Conservation (phyloP, 768 basidiomycete genomes). For the Glaciozyma antarctica region DNA sequence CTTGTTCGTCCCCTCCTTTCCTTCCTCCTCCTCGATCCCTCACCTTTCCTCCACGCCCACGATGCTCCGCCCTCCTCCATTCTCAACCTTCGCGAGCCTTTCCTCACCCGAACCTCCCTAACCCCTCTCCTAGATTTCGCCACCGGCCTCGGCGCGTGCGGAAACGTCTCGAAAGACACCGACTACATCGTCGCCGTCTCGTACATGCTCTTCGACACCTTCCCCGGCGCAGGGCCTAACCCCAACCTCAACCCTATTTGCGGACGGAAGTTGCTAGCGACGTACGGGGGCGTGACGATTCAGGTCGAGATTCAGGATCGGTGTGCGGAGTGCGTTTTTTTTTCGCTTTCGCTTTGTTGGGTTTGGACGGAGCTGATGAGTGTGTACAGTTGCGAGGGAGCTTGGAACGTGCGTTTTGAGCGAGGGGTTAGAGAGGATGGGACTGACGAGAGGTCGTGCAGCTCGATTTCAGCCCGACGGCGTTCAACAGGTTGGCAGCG, state of each 20-base stretch:
- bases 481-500: neutral
- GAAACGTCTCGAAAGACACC: constrained; percentile 1
- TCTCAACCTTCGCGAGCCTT: neutral
- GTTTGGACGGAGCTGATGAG: too few relatives aligned
- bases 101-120: neutral
- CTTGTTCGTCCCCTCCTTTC: constrained; percentile 1
- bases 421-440: too few relatives aligned
- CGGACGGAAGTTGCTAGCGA: constrained; percentile 43
- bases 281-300: constrained; percentile 36
- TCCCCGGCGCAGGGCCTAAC: constrained; percentile 43
- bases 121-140: constrained; percentile 1
- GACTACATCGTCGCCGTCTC: constrained; percentile 17
- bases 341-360: too few relatives aligned
- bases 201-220: constrained; percentile 9
- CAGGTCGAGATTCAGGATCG: constrained; percentile 9
- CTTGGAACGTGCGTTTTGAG: too few relatives aligned
- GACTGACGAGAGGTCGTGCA: neutral
- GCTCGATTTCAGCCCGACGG: neutral
- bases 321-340: constrained; percentile 2
- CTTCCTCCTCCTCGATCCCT: too few relatives aligned
- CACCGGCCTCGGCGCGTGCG: constrained; percentile 15
- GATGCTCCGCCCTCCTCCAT: neutral
- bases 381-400: too few relatives aligned
- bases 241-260: constrained; percentile 73
- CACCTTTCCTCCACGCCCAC: too few relatives aligned